A percentile compares a stretch with the other conserved stretches of the same genome.
phyloP scores from a whole-genome alignment of 2,329 filamentous ascomycete genomes.

The Colletotrichum sidae region DNA sequence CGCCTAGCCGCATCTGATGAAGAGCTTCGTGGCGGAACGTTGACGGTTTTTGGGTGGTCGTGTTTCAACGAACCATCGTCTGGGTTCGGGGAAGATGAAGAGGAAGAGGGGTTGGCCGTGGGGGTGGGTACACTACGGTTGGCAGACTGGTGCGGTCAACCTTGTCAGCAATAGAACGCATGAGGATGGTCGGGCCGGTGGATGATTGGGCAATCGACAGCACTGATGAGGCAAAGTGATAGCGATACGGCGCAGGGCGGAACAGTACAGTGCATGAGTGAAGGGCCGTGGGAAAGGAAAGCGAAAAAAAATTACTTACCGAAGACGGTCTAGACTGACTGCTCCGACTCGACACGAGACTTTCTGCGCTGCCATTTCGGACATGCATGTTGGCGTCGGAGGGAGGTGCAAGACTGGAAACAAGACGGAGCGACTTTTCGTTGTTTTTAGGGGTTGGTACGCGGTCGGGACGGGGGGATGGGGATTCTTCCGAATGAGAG shows the following conservation, averaged over 20 bases:
- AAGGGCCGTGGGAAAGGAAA: conserved; percentile 7
- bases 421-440: conserved; percentile 53
- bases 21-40: conserved; percentile 71
- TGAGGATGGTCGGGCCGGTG: conserved; percentile 41
- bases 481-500: conserved; percentile 45
- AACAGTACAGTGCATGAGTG: conserved; percentile 15
- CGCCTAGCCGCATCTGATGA: conserved; percentile 76
- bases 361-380: conserved; percentile 73
- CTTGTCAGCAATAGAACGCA: conserved; percentile 59
- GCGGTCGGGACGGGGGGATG: conserved; percentile 37
- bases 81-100: conserved; percentile 55
- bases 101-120: conserved; percentile 66
- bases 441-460: conserved; percentile 42
- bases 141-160: conserved; percentile 63
- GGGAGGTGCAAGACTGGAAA: conserved; percentile 42
- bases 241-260: conserved; percentile 7
- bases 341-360: conserved; percentile 68
- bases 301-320: conserved; percentile 62
- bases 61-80: conserved; percentile 61
- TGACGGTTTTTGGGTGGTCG: conserved; percentile 67
- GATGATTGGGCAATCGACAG: conserved; percentile 58
- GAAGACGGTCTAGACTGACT: conserved; percentile 72
- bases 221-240: conserved; percentile 18
- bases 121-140: conserved; percentile 68
- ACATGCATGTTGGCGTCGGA: conserved; percentile 46